These are phyloP conservation scores for Viridothelium virens DNA, from an alignment of 495 filamentous ascomycete genomes.

Conservation along the genomic window DNA sequence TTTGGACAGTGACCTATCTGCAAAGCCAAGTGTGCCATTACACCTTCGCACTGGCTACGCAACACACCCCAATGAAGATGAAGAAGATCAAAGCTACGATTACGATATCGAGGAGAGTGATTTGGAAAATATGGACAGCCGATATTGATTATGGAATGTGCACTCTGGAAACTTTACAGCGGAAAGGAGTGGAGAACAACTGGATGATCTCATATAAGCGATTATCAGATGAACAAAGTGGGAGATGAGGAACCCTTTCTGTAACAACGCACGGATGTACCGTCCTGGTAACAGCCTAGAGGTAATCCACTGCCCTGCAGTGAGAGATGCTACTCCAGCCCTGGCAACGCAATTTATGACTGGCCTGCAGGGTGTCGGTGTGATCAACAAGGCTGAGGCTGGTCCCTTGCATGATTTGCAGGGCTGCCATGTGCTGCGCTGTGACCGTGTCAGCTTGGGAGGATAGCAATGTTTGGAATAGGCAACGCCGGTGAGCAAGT, in stretches of 20 bases:
- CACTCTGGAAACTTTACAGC: too few relatives aligned
- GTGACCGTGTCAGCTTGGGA: neutral
- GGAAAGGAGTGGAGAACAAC: too few relatives aligned
- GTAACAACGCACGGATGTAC: too few relatives aligned
- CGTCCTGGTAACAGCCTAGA: too few relatives aligned
- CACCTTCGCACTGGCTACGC: slow-evolving; percentile 11
- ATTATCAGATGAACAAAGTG: too few relatives aligned
- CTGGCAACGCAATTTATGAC: neutral
- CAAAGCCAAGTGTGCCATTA: neutral
- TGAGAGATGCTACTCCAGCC: neutral
- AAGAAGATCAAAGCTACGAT: neutral
- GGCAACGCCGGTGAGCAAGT: slow-evolving; percentile 5
- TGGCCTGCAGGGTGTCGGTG: neutral
- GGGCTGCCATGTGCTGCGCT: neutral
- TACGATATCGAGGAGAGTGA: slow-evolving; percentile 16
- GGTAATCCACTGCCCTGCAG: too few relatives aligned
- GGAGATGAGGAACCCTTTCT: too few relatives aligned
- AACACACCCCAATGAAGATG: slow-evolving; percentile 11
- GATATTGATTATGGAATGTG: slow-evolving; percentile 25
- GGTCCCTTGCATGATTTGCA: slow-evolving; percentile 7
- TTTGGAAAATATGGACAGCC: slow-evolving; percentile 35
- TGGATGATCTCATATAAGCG: too few relatives aligned
- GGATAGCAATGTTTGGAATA: neutral
- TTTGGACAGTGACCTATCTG: slow-evolving; percentile 17
- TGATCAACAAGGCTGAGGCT: neutral